Evolutionary conservation across 2,329 filamentous ascomycete species (phyloP), one percentile per base, ranked within the genome.

Genomic region (Cyphellophora attinorum): DNA sequence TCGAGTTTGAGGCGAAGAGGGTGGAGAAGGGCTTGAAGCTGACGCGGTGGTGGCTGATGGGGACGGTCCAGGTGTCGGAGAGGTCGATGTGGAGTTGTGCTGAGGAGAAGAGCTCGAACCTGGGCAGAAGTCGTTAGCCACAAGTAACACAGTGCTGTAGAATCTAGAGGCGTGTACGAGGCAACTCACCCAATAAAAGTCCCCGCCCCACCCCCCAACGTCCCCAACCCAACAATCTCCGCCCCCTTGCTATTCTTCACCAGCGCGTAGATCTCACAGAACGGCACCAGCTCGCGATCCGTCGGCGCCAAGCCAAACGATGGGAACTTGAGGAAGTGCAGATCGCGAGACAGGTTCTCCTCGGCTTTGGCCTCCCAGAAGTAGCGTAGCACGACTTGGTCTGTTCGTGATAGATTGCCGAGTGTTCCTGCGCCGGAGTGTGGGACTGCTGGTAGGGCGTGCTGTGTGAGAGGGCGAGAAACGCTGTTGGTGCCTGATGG

Each of bases 71-170:
- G 25, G 43, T 36, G 36, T 49, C 46, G 34, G 47, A 44, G 42
- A 49, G 46, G 39, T 47, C 46, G 33, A 49, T 49, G 38, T 49
- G 46, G 6, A 49, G 42, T 39, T 47, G 46, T 16, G 46, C 44
- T 19, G 42, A 42, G 11, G 40, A 38, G 31, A 43, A 43, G 34
- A 49, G 41, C 25, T 49, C 46, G 31, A 49, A 49, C 31, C 46
- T 49, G 33, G 15, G 21, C 21, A 25, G 21, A 25, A 25, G 21
- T n/a, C 8, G 21, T 25, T 25, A 25, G 8, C 8, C 21, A 25
- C 21, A n/a, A 25, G n/a, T n/a, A 25, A 25, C 8, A 25, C 21
- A 25, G 8, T 25, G n/a, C 21, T 8, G n/a, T 25, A 25, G 21
- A 25, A 25, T 8, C 8, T 25, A 25, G 8, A 8, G 21, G n/a